Evolutionary conservation across 352 stramenopile species (phyloP).

Genomic region (Hyphochytrium catenoides): DNA sequence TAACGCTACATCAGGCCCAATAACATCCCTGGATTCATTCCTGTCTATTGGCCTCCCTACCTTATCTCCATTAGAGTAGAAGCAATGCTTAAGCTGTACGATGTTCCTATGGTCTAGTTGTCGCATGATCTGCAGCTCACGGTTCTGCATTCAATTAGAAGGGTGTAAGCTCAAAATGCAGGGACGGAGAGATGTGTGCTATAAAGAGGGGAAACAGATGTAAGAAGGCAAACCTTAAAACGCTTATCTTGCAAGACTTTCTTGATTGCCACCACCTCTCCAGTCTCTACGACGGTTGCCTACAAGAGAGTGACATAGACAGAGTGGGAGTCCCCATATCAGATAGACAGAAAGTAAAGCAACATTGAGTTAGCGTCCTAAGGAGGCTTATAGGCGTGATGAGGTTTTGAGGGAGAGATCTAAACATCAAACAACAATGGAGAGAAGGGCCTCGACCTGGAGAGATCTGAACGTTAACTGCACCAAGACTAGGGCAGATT

Average conservation of each 20-base stretch:
- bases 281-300: constrained; percentile 83
- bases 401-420: constrained; percentile 3
- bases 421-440: neutral
- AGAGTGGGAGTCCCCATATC: neutral
- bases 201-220: no score
- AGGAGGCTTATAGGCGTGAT: no score
- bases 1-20: neutral
- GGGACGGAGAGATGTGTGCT: neutral
- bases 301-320: constrained; percentile 4
- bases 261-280: constrained; percentile 97
- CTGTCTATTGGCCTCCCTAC: neutral
- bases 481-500: no score
- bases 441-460: neutral
- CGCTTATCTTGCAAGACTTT: constrained; percentile 99
- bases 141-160: constrained; percentile 41
- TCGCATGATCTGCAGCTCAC: constrained; percentile 98
- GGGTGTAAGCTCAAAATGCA: neutral
- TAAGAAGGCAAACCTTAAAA: constrained; percentile 69
- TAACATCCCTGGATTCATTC: neutral
- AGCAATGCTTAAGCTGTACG: constrained; percentile 96
- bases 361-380: neutral
- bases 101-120: constrained; percentile 97
- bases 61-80: constrained; percentile 89
- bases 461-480: no score
- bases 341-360: neutral